These are phyloP conservation scores for Trichoderma aggressivum DNA, from an alignment of 2,329 filamentous ascomycete species.

Conservation along the genomic window DNA sequence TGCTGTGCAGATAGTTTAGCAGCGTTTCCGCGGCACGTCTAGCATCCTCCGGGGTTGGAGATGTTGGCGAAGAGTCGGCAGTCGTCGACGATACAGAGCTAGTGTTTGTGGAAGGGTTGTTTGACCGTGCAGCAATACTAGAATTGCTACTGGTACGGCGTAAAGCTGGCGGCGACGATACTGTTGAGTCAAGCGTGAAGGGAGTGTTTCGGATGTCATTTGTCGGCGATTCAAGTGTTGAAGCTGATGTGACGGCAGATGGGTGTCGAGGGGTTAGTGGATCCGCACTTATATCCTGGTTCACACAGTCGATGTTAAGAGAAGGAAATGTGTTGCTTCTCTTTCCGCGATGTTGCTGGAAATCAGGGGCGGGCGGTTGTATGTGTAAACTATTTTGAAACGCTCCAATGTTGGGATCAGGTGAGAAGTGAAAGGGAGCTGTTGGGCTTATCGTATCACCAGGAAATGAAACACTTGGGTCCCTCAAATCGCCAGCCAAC, in stretches of 20 bases:
- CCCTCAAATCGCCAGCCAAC: slow-evolving; percentile 31
- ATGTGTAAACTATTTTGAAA: slow-evolving; percentile 47
- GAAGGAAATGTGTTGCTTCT: slow-evolving; percentile 84
- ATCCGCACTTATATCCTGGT: slow-evolving; percentile 39
- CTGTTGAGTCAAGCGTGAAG: slow-evolving; percentile 44
- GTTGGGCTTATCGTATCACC: slow-evolving; percentile 69
- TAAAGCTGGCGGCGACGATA: slow-evolving; percentile 38
- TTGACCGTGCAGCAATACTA: slow-evolving; percentile 31
- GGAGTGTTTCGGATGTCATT: slow-evolving; percentile 43
- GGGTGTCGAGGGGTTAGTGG: slow-evolving; percentile 51
- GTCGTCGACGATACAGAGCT: slow-evolving; percentile 25
- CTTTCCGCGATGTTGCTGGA: slow-evolving; percentile 59
- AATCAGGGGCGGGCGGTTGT: slow-evolving; percentile 44
- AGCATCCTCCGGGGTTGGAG: slow-evolving; percentile 82
- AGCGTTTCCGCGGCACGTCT: slow-evolving; percentile 77
- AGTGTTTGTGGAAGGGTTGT: slow-evolving; percentile 22
- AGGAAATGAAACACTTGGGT: slow-evolving; percentile 57
- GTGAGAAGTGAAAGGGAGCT: slow-evolving; percentile 71
- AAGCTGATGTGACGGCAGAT: slow-evolving; percentile 47
- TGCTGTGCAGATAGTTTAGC: slow-evolving; percentile 74
- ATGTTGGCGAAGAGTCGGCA: slow-evolving; percentile 57
- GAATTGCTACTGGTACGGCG: slow-evolving; percentile 36
- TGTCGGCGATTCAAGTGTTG: slow-evolving; percentile 50
- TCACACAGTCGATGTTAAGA: slow-evolving; percentile 59
- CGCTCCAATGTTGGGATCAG: slow-evolving; percentile 65